Conservation (phyloP, 371 early-diverging fungal genomes). For the Apophysomyces elegans region DNA sequence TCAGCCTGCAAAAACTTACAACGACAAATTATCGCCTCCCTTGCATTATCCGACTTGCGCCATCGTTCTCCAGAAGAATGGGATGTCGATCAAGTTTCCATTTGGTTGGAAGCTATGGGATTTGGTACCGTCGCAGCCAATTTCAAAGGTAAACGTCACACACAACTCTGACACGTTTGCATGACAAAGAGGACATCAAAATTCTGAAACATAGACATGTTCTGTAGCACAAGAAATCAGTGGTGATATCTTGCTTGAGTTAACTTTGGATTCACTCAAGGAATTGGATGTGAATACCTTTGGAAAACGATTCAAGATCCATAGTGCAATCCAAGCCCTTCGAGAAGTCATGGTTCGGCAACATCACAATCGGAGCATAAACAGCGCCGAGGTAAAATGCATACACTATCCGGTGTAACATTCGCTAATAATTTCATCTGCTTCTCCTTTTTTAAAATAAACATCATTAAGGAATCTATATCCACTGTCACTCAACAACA, state of each 20-base stretch:
- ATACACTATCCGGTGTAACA: conserved; percentile 4
- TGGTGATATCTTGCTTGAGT: conserved; percentile 61
- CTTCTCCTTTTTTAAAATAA: neutral
- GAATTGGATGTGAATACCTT: conserved; percentile 65
- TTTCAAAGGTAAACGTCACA: conserved; percentile 53
- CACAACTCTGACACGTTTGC: neutral
- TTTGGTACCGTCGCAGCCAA: conserved; percentile 50
- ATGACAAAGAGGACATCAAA: conserved; percentile 6
- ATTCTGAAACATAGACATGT: neutral
- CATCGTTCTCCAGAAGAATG: conserved; percentile 33
- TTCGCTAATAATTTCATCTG: neutral
- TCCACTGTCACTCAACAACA: conserved; percentile 17
- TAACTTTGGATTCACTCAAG: conserved; percentile 61
- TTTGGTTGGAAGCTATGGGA: conserved; percentile 46
- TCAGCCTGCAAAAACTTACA: conserved; percentile 18
- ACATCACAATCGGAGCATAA: conserved; percentile 5
- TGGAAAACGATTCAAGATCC: conserved; percentile 67
- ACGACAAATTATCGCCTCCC: conserved; percentile 17
- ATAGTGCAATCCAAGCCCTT: conserved; percentile 57
- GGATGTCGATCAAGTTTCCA: conserved; percentile 40
- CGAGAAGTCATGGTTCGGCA: conserved; percentile 34
- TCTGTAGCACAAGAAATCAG: conserved; percentile 61
- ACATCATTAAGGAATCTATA: conserved; percentile 13
- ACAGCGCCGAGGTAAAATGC: conserved; percentile 11
- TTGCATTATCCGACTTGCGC: conserved; percentile 18